Base-by-base conservation (phyloP, 192 early-diverging fungal species). In the Umbelopsis vinacea region DNA sequence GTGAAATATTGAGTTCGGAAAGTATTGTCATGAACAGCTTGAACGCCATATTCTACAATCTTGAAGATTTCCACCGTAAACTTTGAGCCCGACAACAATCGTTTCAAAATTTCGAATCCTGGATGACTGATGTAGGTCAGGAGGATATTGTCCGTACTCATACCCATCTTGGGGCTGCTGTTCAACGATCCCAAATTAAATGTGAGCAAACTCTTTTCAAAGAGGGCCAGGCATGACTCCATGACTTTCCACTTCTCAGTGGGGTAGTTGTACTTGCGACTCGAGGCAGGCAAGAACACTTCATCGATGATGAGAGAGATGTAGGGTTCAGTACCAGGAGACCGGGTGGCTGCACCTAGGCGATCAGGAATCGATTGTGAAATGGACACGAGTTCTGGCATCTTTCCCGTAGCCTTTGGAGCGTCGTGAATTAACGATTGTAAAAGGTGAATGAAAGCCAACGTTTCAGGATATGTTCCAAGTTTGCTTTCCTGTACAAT, bases 221-320 rank as follows among this genome's bases (percentile, higher is more conserved):
- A 84, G 23, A 96, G 81, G 12, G 82, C 80, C 26, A 99, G 86
- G 70, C 91, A 96, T 0, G 81, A 75, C 21, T 81, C 84, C n/a
- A 87, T 73, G 10, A 98, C 89, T 35, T 84, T 83, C 94, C 94
- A 96, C 74, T 90, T 87, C 68, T 96, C 92, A 11, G 82, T 88
- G 4, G 86, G 37, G 60, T 89, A 78, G 24, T 80, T 82, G 70
- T 95, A 97, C 0, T 79, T 60, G 6, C 94, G 86, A 43, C 83
- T 82, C 5, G 90, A 83, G 5, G 92, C 84, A 78, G 94, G 94
- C 38, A 94, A 80, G 69, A 97, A 91, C 35, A 97, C 89, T 46
- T 87, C 81, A 48, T 99, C 96, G 26, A 96, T 74, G 24, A 96
- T 89, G 78, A 96, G 93, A n/a, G 76, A 70, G 19, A 97, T 74